Evolutionary conservation across 257 asterid species (phyloP), one percentile per base, ranked within the genome.

Genomic region (Solanum rostratum): DNA sequence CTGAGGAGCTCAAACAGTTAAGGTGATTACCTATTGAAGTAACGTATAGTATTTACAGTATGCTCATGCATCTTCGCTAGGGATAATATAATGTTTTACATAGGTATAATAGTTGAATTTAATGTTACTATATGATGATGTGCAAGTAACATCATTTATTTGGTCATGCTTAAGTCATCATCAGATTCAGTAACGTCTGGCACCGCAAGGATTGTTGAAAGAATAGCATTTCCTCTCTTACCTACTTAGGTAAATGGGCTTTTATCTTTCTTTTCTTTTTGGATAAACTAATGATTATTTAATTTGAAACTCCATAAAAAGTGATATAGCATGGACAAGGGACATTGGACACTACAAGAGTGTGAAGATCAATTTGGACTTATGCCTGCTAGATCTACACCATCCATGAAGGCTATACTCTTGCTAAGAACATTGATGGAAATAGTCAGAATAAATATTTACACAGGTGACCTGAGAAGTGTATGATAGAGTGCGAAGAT

Each of bases 1-100:
- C 97, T 3, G 97, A 93, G 86, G 95, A 95, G 91, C 98, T 95
- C 81, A 94, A 89, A 89, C 91, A 79, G 84, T 88, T 95, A 76
- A 94, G 99, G 98, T 94, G 89, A 87, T 74, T 66, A 18, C 27
- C 24, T 18, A 16, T 33, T 68, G 79, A 39, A 70, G 53, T 70
- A 70, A 19, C 79, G 11, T 18, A 20, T 39, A 27, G 30, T 70
- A 15, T 41, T 71, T 41, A 71, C 80, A 71, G 41, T 41, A n/a
- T 19, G 1, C 54, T 71, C 49, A 69, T 70, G 19, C 20, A 41
- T 41, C 33, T 43, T 20, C n/a, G 19, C 10, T 20, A 41, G 12
- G 30, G 80, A 37, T 70, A 19, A 18, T 11, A 4, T 39, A 20
- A 71, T 3, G 10, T 71, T 71, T 24, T 71, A 41, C 50, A 49